Base-by-base conservation (phyloP, 2,329 filamentous ascomycete species). In the Cytospora schulzeri region DNA sequence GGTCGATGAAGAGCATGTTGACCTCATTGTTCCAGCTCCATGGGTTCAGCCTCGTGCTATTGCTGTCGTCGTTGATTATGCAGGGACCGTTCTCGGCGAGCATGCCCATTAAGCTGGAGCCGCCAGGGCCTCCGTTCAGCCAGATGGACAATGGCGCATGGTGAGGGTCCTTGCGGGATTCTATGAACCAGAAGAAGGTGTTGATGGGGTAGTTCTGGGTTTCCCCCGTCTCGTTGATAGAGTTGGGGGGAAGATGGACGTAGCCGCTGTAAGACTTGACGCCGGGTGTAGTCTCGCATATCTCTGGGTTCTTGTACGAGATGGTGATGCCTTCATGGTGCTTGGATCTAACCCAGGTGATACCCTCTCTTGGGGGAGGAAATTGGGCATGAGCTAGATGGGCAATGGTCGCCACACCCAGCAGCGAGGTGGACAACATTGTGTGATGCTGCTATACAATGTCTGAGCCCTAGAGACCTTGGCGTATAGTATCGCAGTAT, bases 131-230 rank as follows among this genome's bases (percentile, higher is more conserved):
- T 31, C 86, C 85, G 71, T 86, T 87, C 58, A 88, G 75, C 66
- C 66, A 67, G 50, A 67, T 67, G 11, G 63, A 60, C 29, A 67
- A 54, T 19, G 66, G 66, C 26, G 66, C 66, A 48, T 59, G 65
- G 24, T 60, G 55, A 29, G 71, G 66, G 45, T 64, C 57, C 56
- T 61, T 60, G 52, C 84, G 79, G 17, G 85, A 78, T 69, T 88
- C 85, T 66, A 88, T 84, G 70, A 87, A 88, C 84, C 85, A 87
- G 74, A 88, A 89, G 74, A 88, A 88, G n/a, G 83, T 85, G 70
- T 87, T 87, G 71, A 86, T 85, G 67, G 83, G 73, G 68, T 86
- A 83, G 41, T 74, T 69, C 29, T 77, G 66, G 15, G 50, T 45
- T 57, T 64, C 60, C n/a, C 63, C 68, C 29, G 53, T 51, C 57